Conservation (phyloP, 1,139 yeast genomes). For the Zygoascus meyerae region DNA sequence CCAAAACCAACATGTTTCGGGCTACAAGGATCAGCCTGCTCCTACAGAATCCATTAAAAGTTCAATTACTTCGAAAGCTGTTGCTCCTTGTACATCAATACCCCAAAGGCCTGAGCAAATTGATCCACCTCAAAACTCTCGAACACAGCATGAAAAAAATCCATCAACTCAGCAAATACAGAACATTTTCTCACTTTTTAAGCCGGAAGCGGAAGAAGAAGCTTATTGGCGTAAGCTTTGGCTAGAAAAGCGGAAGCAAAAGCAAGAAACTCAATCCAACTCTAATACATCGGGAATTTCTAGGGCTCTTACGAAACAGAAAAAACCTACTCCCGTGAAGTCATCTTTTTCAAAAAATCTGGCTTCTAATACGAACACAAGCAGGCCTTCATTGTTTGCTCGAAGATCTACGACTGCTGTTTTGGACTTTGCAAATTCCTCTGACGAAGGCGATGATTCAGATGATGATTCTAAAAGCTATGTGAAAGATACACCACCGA, state of each 20-base stretch:
- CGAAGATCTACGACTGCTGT: conserved; percentile 5
- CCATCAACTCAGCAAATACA: conserved; percentile 24
- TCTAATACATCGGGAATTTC: background rate
- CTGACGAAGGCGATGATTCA: conserved; percentile 19
- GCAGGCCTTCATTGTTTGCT: conserved; percentile 3
- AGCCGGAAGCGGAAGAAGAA: conserved; percentile 16
- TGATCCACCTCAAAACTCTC: background rate
- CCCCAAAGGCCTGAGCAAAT: background rate
- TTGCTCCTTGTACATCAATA: background rate
- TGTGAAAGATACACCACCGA: conserved; percentile 11
- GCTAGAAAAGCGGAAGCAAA: conserved; percentile 10
- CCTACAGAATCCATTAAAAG: no score
- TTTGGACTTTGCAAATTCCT: conserved; percentile 14
- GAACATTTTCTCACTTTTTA: conserved; percentile 21
- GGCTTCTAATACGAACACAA: background rate
- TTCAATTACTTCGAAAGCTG: no score
- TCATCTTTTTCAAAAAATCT: background rate
- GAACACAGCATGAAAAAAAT: background rate
- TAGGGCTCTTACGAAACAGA: background rate
- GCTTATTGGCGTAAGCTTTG: conserved; percentile 15
- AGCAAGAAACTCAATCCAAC: background rate
- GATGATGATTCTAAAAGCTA: conserved; percentile 15
- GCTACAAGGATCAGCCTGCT: no score
- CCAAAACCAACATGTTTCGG: no score
- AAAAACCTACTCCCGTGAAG: background rate